Evolutionary conservation across 768 basidiomycete genomes (phyloP), one percentile per base, ranked within the genome.

Genomic region (Tylopilus balloui): DNA sequence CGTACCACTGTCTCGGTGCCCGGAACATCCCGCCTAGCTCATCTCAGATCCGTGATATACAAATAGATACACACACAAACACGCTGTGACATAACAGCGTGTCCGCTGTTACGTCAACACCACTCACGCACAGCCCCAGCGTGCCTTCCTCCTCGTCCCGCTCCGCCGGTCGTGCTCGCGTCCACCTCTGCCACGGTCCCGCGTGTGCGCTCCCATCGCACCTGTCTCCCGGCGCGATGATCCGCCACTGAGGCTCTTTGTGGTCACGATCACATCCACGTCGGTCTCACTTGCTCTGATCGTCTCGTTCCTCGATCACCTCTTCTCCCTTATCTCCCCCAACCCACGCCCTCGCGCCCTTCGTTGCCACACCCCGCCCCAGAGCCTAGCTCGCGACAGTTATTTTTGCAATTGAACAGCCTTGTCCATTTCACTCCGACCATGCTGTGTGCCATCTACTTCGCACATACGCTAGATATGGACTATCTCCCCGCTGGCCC

Each of bases 1-100:
- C 56, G 64, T 68, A 55, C 66, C 66, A 45, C 41, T 69, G 17
- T 54, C 54, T 67, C 67, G 66, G 66, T 19, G 48, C 47, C 23
- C 66, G 67, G 67, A 59, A 69, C 56, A 63, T 65, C 45, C 66
- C 66, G 67, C 53, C 46, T 57, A 54, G 36, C 37, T 31, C 42
- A 67, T 67, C 66, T 67, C 52, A 64, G 66, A 66, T 66, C 50
- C 23, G 1, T 14, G 29, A 3, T 42, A 47, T 28, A 62, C 14
- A 21, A 2, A 39, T 23, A 56, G 48, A 49, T 9, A 67, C n/a
- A 42, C 3, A 23, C 20, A 28, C 54, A 65, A 64, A 69, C 41
- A 69, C 42, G 42, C 24, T 11, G 55, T 60, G 64, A 62, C 62
- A 63, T 56, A 61, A 61, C 61, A 45, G 56, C 58, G 55, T 63